These are phyloP conservation scores for Ensete ventricosum DNA, from an alignment of 176 grass and related monocot genomes.

Conservation along the genomic window DNA sequence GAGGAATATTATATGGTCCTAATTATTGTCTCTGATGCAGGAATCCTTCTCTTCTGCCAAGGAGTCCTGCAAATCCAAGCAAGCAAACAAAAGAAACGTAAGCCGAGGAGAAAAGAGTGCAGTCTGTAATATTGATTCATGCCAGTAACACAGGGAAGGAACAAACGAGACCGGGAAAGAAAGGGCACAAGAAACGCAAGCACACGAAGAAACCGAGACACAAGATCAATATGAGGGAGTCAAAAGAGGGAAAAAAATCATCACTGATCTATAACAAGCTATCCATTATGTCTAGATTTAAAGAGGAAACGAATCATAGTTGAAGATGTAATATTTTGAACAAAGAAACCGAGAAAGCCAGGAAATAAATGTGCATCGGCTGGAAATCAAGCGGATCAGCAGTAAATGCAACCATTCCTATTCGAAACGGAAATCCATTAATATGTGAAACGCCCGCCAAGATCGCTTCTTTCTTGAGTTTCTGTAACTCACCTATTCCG, in stretches of 20 bases:
- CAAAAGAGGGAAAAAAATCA: no score
- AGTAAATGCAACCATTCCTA: background rate
- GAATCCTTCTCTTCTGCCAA: constrained; percentile 26
- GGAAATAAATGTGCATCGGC: background rate
- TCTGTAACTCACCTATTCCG: background rate
- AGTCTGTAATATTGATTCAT: background rate
- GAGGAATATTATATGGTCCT: background rate
- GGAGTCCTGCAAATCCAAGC: constrained; percentile 15
- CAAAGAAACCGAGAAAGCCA: background rate
- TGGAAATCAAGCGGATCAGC: background rate
- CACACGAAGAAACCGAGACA: background rate
- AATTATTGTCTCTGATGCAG: constrained; percentile 13
- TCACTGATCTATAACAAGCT: no score
- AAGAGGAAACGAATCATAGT: background rate
- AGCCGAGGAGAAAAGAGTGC: background rate
- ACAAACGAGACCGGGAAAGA: background rate
- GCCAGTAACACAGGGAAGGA: no score
- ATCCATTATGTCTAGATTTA: no score
- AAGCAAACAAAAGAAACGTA: background rate
- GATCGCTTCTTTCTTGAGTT: constrained; percentile 21
- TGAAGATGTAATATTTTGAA: background rate
- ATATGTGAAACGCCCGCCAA: constrained; percentile 37
- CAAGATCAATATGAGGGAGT: no score
- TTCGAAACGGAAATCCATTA: constrained; percentile 13
- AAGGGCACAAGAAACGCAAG: background rate